phyloP scores from a whole-genome alignment of 2,329 filamentous ascomycete genomes.

The Venturia carpophila region DNA sequence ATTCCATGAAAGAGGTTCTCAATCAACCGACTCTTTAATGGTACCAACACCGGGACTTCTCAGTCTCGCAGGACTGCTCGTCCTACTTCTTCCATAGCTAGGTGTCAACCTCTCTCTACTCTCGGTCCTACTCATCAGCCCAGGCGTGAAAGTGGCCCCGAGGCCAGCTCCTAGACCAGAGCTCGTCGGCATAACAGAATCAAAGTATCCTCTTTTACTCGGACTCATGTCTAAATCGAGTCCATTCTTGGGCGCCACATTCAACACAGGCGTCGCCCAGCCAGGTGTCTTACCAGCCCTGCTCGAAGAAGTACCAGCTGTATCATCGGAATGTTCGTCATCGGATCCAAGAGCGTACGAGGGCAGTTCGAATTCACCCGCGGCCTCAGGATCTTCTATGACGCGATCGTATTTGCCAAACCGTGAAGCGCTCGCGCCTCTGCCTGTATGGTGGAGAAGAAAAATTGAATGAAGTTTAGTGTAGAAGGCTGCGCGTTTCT shows the following conservation, averaged over 20 bases:
- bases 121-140: slow-evolving; percentile 73
- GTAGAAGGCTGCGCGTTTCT: slow-evolving; percentile 55
- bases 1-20: not conserved
- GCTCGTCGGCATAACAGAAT: slow-evolving; percentile 24
- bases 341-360: slow-evolving; percentile 52
- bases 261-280: slow-evolving; percentile 56
- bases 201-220: slow-evolving; percentile 23
- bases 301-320: slow-evolving; percentile 26
- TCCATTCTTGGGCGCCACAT: slow-evolving; percentile 19
- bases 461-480: slow-evolving; percentile 47
- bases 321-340: slow-evolving; percentile 48
- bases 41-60: not conserved
- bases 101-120: slow-evolving; percentile 69
- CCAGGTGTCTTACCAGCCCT: slow-evolving; percentile 56
- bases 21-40: slow-evolving; percentile 13
- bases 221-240: slow-evolving; percentile 17
- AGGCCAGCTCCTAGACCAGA: slow-evolving; percentile 28
- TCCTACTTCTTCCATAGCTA: slow-evolving; percentile 48
- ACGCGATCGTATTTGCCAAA: slow-evolving; percentile 61
- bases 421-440: slow-evolving; percentile 22
- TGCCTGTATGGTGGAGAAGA: slow-evolving; percentile 37
- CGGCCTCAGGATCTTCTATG: slow-evolving; percentile 51
- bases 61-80: slow-evolving; percentile 32
- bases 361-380: slow-evolving; percentile 65
- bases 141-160: slow-evolving; percentile 53